Evolutionary conservation across 176 grass and related monocot genomes (phyloP).

Genomic region (Alloteropsis semialata): DNA sequence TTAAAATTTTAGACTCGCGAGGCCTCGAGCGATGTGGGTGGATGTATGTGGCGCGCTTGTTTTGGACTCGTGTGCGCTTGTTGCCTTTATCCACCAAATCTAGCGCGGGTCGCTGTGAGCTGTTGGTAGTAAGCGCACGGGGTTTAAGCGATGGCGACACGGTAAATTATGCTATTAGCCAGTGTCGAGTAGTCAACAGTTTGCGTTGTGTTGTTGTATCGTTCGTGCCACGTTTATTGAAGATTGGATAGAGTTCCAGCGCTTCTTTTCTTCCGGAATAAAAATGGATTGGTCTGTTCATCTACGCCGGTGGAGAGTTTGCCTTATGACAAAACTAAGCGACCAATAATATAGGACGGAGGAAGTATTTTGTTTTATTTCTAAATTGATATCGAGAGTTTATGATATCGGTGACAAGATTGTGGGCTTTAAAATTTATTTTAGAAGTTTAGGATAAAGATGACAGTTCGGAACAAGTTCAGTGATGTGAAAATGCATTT

Average conservation of each 20-base stretch:
- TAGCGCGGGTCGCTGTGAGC: not conserved
- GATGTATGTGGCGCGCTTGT: not conserved
- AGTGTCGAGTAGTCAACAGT: not conserved
- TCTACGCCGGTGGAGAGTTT: too few relatives aligned
- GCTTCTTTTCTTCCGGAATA: not conserved
- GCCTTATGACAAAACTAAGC: too few relatives aligned
- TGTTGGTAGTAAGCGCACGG: not conserved
- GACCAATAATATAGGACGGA: too few relatives aligned
- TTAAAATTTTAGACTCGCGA: not conserved
- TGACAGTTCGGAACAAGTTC: too few relatives aligned
- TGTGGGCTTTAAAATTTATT: too few relatives aligned
- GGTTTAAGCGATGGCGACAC: not conserved
- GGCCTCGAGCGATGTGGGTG: not conserved
- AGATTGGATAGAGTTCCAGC: not conserved
- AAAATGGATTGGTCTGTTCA: not conserved
- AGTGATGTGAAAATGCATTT: too few relatives aligned
- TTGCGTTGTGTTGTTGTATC: not conserved
- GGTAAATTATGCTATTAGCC: not conserved
- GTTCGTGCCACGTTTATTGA: not conserved
- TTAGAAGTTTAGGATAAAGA: too few relatives aligned
- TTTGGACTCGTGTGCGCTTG: not conserved
- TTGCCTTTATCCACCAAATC: not conserved
- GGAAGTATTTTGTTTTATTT: too few relatives aligned
- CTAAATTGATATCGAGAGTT: too few relatives aligned
- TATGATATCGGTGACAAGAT: too few relatives aligned